Base-by-base conservation (phyloP, 1,139 yeast species). In the Eremothecium cymbalariae region DNA sequence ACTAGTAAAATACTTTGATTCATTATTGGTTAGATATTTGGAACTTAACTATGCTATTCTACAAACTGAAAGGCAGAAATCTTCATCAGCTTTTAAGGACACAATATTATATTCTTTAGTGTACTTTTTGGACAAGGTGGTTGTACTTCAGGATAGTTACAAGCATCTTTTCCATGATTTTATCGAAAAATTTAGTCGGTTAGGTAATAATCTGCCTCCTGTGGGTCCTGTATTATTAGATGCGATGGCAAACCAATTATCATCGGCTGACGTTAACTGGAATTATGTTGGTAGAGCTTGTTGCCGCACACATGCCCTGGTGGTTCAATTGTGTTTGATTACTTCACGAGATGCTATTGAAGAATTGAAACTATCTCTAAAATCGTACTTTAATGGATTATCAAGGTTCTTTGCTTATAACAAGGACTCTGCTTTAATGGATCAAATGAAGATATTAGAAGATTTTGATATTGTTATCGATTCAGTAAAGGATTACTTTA, bases 121-220 rank as follows among this genome's bases (percentile, higher is more conserved):
- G 26, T 78, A 75, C 44, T 60, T 77, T 39, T 56, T 79, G 28
- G 84, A 78, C 55, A 65, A 74, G 28, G 66, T 76, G n/a, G 64
- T 77, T 46, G 83, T 81, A 6, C 72, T 76, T 52, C 78, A 76
- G 50, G 78, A 74, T 40, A 81, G 75, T 47, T 74, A 74, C 55
- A 62, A 70, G 30, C 70, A 72, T 42, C 52, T 76, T 50, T 64
- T 77, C 45, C 75, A 74, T 32, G 62, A 65, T 13, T 76, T 74
- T 44, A 50, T 68, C 27, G 44, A 45, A 8, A 46, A 47, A 12
- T 37, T 45, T 8, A 23, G 32, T 2, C 33, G 26, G 16, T 18
- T 17, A 1, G 20, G 20, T 26, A 36, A 12, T 30, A 38, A 18
- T 20, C 32, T 43, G 8, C 74, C 81, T 4, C 53, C 57, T 4